Conservation (phyloP, 306 rosid genomes). For the Quercus alba region DNA sequence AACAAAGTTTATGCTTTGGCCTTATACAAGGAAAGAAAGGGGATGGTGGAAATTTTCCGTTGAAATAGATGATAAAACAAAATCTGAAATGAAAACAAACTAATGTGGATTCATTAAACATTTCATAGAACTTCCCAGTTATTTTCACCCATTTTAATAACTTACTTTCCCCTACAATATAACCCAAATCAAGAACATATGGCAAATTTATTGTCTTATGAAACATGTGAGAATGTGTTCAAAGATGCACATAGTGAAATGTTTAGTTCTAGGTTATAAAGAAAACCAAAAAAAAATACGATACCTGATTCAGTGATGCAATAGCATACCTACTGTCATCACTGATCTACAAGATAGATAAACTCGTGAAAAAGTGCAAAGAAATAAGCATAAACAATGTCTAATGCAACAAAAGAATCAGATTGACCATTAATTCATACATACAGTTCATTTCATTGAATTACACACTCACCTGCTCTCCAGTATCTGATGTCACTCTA, state of each 20-base stretch:
- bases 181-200: neutral
- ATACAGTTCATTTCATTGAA: slow-evolving; percentile 1
- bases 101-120: neutral
- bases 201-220: neutral
- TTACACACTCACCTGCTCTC: slow-evolving; percentile 79
- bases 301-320: neutral
- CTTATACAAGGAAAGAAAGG: neutral
- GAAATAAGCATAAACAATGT: slow-evolving; percentile 4
- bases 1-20: neutral
- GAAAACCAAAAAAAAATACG: neutral
- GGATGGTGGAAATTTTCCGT: neutral
- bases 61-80: neutral
- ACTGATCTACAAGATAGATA: neutral
- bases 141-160: neutral
- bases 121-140: neutral
- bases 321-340: neutral
- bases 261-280: neutral
- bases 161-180: neutral
- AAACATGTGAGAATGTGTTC: neutral
- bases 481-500: slow-evolving; percentile 72
- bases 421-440: neutral
- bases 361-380: neutral
- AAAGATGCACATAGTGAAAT: neutral
- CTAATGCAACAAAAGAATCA: slow-evolving; percentile 5
- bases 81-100: neutral